These are phyloP conservation scores for Camellia granthamiana DNA, from an alignment of 148 eudicot genomes.

Conservation along the genomic window DNA sequence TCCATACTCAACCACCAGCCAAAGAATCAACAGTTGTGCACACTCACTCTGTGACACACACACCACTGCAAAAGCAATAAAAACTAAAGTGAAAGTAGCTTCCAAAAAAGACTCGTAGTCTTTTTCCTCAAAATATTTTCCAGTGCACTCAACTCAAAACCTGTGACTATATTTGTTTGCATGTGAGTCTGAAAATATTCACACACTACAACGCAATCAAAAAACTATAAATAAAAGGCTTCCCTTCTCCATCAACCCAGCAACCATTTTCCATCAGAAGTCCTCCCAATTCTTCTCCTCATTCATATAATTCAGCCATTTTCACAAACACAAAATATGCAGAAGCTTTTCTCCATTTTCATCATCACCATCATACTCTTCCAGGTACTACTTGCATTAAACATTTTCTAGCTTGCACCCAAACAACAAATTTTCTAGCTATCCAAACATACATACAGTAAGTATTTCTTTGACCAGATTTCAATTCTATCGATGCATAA, in stretches of 20 bases:
- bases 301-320: no score
- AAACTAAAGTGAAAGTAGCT: no score
- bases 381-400: slow-evolving; percentile 15
- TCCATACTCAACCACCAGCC: no score
- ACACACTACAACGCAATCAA: not conserved
- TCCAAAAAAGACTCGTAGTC: no score
- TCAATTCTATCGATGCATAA: not conserved
- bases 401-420: no score
- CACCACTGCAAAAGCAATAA: no score
- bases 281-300: not conserved
- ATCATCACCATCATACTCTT: slow-evolving; percentile 21
- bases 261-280: not conserved
- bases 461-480: not conserved
- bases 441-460: no score
- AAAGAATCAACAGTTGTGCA: no score
- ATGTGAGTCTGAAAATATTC: slow-evolving; percentile 5
- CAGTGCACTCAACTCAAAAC: no score
- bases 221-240: not conserved
- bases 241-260: not conserved
- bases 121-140: no score
- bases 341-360: slow-evolving; percentile 23
- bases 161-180: not conserved
- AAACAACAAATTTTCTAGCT: no score
- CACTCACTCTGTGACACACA: no score
- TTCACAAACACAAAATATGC: slow-evolving; percentile 5